Percentiles rank a stretch among this genome's conserved stretches.
These are phyloP conservation scores for Collybia sp. DNA, from an alignment of 768 basidiomycete genomes.

Conservation along the genomic window DNA sequence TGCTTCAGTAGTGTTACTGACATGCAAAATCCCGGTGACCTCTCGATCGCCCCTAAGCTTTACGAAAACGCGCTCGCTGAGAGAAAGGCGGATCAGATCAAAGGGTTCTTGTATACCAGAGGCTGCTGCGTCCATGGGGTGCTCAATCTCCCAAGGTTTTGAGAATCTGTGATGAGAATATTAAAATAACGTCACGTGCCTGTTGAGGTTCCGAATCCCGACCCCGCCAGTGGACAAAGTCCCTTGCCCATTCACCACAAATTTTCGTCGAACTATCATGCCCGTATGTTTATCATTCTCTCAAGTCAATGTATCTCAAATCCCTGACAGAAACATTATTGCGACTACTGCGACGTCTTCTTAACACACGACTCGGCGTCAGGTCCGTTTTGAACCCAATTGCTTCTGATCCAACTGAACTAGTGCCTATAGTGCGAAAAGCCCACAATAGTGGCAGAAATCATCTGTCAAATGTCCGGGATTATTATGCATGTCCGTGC, in stretches of 20 bases:
- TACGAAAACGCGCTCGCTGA: constrained; percentile 97
- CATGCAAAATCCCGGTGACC: constrained; percentile 88
- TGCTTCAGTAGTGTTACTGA: constrained; percentile 30
- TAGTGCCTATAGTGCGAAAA: constrained; percentile 69
- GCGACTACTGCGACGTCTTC: constrained; percentile 92
- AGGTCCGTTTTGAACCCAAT: constrained; percentile 37
- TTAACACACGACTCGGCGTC: constrained; percentile 93
- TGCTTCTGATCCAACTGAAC: constrained; percentile 8
- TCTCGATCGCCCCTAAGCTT: constrained; percentile 95
- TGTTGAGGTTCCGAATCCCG: constrained; percentile 22
- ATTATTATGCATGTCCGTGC: constrained; percentile 89
- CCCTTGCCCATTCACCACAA: not conserved
- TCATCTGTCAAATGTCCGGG: constrained; percentile 92
- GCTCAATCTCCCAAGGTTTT: not conserved
- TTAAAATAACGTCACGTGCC: constrained; percentile 15
- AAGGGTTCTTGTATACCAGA: constrained; percentile 92
- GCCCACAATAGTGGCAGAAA: constrained; percentile 98
- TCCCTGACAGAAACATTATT: constrained; percentile 76
- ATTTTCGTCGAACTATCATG: constrained; percentile 38
- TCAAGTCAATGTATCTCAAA: not conserved
- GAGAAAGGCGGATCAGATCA: constrained; percentile 92
- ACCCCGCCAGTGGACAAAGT: too few species aligned
- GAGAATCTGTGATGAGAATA: constrained; percentile 15
- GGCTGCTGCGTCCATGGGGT: constrained; percentile 62
- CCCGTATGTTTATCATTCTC: constrained; percentile 43